Evolutionary conservation across 257 asterid species (phyloP), one percentile per base, ranked within the genome.

Genomic region (Solanum tacnaense): DNA sequence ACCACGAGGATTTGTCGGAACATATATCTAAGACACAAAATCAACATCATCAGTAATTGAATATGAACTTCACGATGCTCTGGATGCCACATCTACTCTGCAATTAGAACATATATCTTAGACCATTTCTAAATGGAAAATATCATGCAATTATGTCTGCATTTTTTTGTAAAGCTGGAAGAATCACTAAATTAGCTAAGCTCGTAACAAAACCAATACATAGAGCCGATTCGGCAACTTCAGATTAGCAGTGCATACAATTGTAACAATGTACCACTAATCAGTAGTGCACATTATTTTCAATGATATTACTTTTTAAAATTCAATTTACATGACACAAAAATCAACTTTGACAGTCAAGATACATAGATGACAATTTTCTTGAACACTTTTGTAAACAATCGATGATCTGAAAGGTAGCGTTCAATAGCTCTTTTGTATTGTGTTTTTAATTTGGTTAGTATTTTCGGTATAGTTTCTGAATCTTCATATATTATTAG

Each of bases 1-100:
- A 90, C 99, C 99, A 70, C 94, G 98, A 74, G 99, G 99, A 91
- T 98, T 98, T 87, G 98, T 91, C 18, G 99, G 99, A 89, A 94
- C 99, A 91, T 92, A 93, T 67, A 98, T 93, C 99, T 98, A 94
- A 68, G 81, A 88, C 56, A 49, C 86, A 82, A 82, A 81, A 31
- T 31, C 85, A 82, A 52, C 44, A 20, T 35, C 44, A 82, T 82
- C 86, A 82, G 86, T 49, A 82, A 82, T 10, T 82, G 86, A 49
- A 82, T 82, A 49, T 15, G 21, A 82, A 31, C 86, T 82, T 52
- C 71, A 82, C 9, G 18, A 52, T 81, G 41, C 41, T 81, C 85
- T 49, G 29, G 29, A 20, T 49, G 70, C 44, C 23, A 76, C 84
- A 76, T 38, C 21, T 23, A 75, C 34, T 38, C 34, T 5, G 34